Evolutionary conservation across 1,139 yeast genomes (phyloP), one percentile per base, ranked within the genome.

Genomic region (Eremothecium cymbalariae): DNA sequence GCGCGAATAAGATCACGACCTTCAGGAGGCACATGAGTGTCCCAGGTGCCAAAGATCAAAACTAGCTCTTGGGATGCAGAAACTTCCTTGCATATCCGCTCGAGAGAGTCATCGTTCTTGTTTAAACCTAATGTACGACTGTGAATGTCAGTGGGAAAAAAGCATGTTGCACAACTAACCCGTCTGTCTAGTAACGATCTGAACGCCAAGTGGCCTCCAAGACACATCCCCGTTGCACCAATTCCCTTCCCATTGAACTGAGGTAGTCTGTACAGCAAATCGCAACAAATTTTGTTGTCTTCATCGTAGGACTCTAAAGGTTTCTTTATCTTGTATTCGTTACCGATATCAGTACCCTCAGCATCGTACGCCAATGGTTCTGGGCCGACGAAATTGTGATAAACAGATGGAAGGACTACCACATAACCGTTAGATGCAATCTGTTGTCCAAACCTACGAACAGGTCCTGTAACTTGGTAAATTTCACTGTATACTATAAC

Each of bases 161-260:
- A 82, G 42, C 86, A 76, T 13, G 80, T 82, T 7, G 79, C 70
- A 11, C 90, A 85, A 18, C 63, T 61, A 23, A 81, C 74, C 37
- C 85, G 62, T 19, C 70, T 66, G 50, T 81, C 86, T 44, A 81
- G 65, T 6, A 81, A 72, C 2, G 84, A 74, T 47, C 94, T 67
- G 58, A 72, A 79, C 1, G 94, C 90, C 50, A 81, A 64, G 53
- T 82, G 93, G 2, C 94, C 94, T 14, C 94, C 94, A 15, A 82
- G 70, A 54, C 94, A 82, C 88, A 82, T 82, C 16, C 94, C 94
- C 2, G 90, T 79, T 33, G 88, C 79, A 18, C 93, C 94, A 45
- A 80, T 70, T n/a, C n/a, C n/a, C 42, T 68, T 72, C 28, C 90
- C 90, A 44, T 72, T 77, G 54, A 83, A 81, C 3, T 84, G 78